phyloP scores from a whole-genome alignment of 805 yeast genomes.

The Priceomyces melissophilus region DNA sequence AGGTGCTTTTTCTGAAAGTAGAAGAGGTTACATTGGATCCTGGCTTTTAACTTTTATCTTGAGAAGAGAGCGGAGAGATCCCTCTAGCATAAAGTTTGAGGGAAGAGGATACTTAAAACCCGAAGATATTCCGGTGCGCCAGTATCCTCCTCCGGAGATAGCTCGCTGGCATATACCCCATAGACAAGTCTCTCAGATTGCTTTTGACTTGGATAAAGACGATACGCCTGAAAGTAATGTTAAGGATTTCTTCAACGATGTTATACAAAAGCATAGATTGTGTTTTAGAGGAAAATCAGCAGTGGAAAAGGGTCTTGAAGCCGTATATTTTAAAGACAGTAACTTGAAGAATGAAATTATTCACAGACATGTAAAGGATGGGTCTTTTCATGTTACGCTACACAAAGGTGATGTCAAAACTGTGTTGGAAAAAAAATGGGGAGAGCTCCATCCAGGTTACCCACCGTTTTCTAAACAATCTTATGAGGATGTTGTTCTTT shows the following conservation, averaged over 20 bases:
- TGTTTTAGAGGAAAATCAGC: slow-evolving; percentile 1
- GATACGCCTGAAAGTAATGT: not conserved
- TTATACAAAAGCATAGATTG: not conserved
- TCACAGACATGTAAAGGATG: slow-evolving; percentile 6
- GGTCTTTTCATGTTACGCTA: slow-evolving; percentile 4
- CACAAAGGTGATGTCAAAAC: not conserved
- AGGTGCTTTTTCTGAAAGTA: slow-evolving; percentile 3
- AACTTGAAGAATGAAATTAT: slow-evolving; percentile 2
- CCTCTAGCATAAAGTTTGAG: not conserved
- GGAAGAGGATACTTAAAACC: not conserved
- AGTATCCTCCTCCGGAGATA: not conserved
- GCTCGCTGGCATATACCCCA: slow-evolving; percentile 6
- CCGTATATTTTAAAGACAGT: not conserved
- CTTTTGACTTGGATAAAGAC: slow-evolving; percentile 2
- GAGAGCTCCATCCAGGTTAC: slow-evolving; percentile 2
- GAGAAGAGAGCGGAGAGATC: slow-evolving; percentile 1
- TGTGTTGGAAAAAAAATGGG: slow-evolving; percentile 5
- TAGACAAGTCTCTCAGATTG: slow-evolving; percentile 4
- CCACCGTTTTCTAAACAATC: not conserved
- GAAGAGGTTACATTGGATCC: slow-evolving; percentile 2
- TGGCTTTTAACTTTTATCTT: not conserved
- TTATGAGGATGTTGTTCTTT: not conserved
- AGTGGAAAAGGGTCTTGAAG: slow-evolving; percentile 3
- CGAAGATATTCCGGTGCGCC: not conserved
- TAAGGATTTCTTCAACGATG: not conserved